Percentiles rank a stretch among this genome's conserved stretches.
phyloP scores from a whole-genome alignment of 179 eudicot genomes.

The Spergularia azorica region DNA sequence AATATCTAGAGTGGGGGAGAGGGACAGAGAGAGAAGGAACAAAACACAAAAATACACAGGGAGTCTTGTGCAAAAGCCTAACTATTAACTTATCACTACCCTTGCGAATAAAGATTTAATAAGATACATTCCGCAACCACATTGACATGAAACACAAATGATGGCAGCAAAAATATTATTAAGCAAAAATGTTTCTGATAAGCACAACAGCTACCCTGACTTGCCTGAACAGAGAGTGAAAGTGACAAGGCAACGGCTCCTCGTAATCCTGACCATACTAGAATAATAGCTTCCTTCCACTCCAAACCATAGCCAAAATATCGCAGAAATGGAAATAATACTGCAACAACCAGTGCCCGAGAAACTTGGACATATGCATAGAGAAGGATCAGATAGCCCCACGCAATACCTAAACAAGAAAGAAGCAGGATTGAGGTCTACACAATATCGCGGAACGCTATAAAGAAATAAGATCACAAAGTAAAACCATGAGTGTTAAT shows the following conservation, averaged over 20 bases:
- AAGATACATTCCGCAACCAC: no score
- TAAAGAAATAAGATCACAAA: not conserved
- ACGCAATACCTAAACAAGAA: conserved; percentile 52
- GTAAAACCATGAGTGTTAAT: not conserved
- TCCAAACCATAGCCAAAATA: conserved; percentile 93
- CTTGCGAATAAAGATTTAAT: no score
- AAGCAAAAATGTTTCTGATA: no score
- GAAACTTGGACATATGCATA: conserved; percentile 75
- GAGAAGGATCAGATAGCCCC: conserved; percentile 91
- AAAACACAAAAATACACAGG: no score
- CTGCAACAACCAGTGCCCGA: conserved; percentile 66
- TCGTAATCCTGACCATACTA: conserved; percentile 88
- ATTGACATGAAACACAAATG: no score
- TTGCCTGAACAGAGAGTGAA: conserved; percentile 88
- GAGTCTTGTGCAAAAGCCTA: no score
- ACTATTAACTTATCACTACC: no score
- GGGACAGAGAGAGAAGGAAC: no score
- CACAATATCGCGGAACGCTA: not conserved
- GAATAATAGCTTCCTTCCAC: conserved; percentile 90
- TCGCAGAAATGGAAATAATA: conserved; percentile 67
- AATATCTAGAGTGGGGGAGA: no score
- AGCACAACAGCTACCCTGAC: conserved; percentile 23
- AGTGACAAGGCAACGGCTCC: conserved; percentile 95
- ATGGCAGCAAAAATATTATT: no score
- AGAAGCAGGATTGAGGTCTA: not conserved